phyloP scores from a whole-genome alignment of 495 filamentous ascomycete genomes.

The Hypoxylon fragiforme region DNA sequence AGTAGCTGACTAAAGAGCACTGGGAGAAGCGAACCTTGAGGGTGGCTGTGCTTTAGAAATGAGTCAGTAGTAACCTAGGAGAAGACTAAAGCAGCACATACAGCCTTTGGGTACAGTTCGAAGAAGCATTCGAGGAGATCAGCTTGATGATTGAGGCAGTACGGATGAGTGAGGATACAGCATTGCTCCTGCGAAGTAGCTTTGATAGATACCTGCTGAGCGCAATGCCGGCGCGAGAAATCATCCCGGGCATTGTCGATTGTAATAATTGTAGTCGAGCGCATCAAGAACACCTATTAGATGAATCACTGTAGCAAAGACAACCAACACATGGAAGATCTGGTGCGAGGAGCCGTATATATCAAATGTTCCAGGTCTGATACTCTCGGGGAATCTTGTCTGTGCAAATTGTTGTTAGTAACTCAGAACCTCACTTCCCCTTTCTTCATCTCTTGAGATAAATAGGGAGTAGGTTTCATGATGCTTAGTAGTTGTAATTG shows the following conservation, averaged over 20 bases:
- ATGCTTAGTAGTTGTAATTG: not conserved
- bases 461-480: not conserved
- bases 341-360: slow-evolving; percentile 66
- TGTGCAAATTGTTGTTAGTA: slow-evolving; percentile 31
- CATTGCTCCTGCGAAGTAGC: no score
- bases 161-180: no score
- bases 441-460: not conserved
- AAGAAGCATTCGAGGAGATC: no score
- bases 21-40: no score
- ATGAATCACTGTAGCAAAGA: slow-evolving; percentile 62
- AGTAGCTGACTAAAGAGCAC: no score
- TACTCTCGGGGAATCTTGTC: slow-evolving; percentile 45
- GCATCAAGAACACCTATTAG: slow-evolving; percentile 60
- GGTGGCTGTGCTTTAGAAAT: no score
- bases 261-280: slow-evolving; percentile 52
- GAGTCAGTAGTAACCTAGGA: no score
- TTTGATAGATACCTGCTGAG: no score
- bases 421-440: not conserved
- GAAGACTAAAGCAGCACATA: no score
- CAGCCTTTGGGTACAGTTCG: no score
- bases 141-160: no score
- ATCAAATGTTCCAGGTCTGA: slow-evolving; percentile 56
- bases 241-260: slow-evolving; percentile 29
- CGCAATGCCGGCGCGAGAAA: not conserved
- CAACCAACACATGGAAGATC: slow-evolving; percentile 66